Evolutionary conservation across 2,329 filamentous ascomycete species (phyloP).

Genomic region (Ophiosphaerella korrae): DNA sequence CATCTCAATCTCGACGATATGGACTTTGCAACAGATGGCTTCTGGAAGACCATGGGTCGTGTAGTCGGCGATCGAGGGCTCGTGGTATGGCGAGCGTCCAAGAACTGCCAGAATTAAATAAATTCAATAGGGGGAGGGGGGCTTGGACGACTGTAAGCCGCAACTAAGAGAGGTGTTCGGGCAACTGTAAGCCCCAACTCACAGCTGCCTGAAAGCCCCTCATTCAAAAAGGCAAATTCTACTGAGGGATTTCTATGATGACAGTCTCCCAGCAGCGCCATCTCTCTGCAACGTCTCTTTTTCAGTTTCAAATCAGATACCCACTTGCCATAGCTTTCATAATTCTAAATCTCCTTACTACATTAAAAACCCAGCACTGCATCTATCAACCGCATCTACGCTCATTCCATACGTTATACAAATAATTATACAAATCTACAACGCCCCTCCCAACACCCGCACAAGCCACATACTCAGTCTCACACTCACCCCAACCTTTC

Average conservation of each 20-base stretch:
- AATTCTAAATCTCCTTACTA: neutral
- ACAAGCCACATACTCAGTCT: slow-evolving; percentile 94
- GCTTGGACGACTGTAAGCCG: too few relatives aligned
- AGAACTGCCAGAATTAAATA: slow-evolving; percentile 41
- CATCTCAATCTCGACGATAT: slow-evolving; percentile 82
- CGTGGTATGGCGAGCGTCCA: slow-evolving; percentile 51
- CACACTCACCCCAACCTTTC: slow-evolving; percentile 84
- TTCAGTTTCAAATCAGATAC: slow-evolving; percentile 13
- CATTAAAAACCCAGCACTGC: neutral
- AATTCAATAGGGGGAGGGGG: neutral
- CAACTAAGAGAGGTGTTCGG: too few relatives aligned
- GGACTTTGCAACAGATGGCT: slow-evolving; percentile 76
- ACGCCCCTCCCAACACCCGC: slow-evolving; percentile 79
- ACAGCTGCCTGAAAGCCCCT: too few relatives aligned
- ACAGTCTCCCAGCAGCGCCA: neutral
- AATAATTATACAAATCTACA: slow-evolving; percentile 54
- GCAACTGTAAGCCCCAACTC: too few relatives aligned
- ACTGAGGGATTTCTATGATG: neutral
- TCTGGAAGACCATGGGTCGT: slow-evolving; percentile 71
- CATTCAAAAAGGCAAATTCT: too few relatives aligned
- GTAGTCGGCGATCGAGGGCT: slow-evolving; percentile 62
- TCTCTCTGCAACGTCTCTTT: neutral
- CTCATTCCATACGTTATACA: slow-evolving; percentile 1
- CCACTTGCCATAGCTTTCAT: slow-evolving; percentile 2
- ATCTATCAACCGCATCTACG: neutral